Evolutionary conservation across 495 filamentous ascomycete genomes (phyloP).

Genomic region (Neurospora sp.): DNA sequence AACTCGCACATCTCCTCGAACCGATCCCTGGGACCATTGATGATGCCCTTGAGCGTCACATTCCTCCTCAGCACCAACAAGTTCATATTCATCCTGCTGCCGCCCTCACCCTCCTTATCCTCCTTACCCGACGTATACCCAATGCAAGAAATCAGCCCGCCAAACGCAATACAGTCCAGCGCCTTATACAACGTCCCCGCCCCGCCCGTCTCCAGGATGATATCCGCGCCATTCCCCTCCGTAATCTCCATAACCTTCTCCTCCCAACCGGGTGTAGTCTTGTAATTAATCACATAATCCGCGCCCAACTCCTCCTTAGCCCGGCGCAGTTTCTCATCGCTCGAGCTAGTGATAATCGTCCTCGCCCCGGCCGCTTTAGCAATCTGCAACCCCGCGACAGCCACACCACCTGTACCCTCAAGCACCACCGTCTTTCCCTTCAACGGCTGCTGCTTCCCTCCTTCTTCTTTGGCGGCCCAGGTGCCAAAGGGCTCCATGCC

Average conservation of each 20-base stretch:
- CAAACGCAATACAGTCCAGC: conserved; percentile 32
- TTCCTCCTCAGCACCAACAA: conserved; percentile 27
- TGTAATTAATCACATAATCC: conserved; percentile 36
- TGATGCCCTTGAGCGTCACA: conserved; percentile 27
- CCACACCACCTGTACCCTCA: conserved; percentile 37
- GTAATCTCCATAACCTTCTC: conserved; percentile 29
- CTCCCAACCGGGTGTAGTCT: conserved; percentile 31
- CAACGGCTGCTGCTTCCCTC: neutral
- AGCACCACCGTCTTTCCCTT: conserved; percentile 28
- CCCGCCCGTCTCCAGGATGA: conserved; percentile 43
- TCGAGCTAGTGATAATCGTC: conserved; percentile 37
- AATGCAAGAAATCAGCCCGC: conserved; percentile 35
- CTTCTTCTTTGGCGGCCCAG: neutral
- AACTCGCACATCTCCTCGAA: conserved; percentile 27
- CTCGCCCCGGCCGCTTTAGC: conserved; percentile 24
- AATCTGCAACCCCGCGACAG: conserved; percentile 28
- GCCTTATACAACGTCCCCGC: conserved; percentile 31
- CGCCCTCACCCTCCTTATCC: conserved; percentile 24
- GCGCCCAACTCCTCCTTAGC: conserved; percentile 33
- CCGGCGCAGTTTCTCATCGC: conserved; percentile 30
- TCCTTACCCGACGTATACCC: conserved; percentile 32
- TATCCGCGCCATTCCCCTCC: conserved; percentile 27
- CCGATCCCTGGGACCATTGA: conserved; percentile 25
- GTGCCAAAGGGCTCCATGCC: conserved; percentile 31
- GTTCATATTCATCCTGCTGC: conserved; percentile 27